Evolutionary conservation across 78 protist species (phyloP).

Genomic region (Dictyostelium purpureum): DNA sequence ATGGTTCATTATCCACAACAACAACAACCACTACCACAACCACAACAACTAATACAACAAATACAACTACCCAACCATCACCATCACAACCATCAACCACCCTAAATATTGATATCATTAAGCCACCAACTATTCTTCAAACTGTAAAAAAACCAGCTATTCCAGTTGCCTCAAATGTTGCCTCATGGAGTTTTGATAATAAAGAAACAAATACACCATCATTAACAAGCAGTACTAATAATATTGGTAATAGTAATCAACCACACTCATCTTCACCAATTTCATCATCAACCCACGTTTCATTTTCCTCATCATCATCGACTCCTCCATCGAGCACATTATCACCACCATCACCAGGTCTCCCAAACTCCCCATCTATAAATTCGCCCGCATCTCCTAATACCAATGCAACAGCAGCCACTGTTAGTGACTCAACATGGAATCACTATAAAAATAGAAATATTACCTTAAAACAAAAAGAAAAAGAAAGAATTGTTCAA

Average conservation of each 20-base stretch:
- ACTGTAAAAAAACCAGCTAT: constrained; percentile 20
- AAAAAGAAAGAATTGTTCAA: constrained; percentile 35
- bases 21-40: neutral
- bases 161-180: neutral
- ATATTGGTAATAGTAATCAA: neutral
- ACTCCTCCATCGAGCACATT: neutral
- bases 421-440: constrained; percentile 26
- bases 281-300: constrained; percentile 10
- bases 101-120: neutral
- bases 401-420: neutral
- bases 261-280: constrained; percentile 36
- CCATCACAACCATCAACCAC: neutral
- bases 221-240: neutral
- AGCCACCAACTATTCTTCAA: constrained; percentile 23
- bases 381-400: constrained; percentile 10
- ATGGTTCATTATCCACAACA: neutral
- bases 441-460: constrained; percentile 50
- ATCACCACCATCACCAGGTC: constrained; percentile 33
- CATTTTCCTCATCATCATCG: constrained; percentile 13
- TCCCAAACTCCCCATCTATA: constrained; percentile 3
- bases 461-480: constrained; percentile 50
- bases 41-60: neutral
- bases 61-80: neutral
- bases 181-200: constrained; percentile 18
- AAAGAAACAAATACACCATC: neutral